Conservation (phyloP, 129 eudicot species). For the Flaveria brownii region DNA sequence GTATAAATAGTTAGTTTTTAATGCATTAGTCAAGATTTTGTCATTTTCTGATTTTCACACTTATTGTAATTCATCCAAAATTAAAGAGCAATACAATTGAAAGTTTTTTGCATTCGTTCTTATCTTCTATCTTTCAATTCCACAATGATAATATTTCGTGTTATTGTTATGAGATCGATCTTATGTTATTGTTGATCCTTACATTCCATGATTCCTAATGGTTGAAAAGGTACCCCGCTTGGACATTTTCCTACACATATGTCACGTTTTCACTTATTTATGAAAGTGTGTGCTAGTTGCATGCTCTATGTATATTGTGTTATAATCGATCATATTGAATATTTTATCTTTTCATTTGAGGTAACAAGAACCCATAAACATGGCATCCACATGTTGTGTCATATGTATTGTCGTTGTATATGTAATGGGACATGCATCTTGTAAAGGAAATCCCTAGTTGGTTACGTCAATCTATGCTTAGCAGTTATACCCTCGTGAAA, state of each 20-base stretch:
- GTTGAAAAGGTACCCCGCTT: neutral
- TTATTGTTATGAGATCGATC: too few species aligned
- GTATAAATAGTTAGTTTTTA: too few species aligned
- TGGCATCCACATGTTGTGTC: neutral
- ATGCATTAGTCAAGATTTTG: too few species aligned
- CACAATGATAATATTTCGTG: too few species aligned
- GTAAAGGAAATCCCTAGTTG: neutral
- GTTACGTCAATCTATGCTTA: neutral
- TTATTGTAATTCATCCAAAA: too few species aligned
- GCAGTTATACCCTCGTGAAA: neutral
- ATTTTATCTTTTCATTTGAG: neutral
- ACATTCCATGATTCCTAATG: neutral
- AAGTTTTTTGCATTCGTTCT: too few species aligned
- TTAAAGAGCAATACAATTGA: too few species aligned
- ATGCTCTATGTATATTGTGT: neutral
- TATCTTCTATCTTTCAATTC: too few species aligned
- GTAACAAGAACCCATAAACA: neutral
- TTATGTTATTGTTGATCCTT: too few species aligned
- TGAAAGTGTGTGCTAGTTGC: neutral
- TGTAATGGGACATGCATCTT: neutral
- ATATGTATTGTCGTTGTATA: neutral
- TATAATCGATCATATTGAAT: neutral
- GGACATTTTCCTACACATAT: neutral
- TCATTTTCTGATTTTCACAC: too few species aligned
- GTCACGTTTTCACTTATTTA: neutral